These are phyloP conservation scores for Psilocybe azurescens DNA, from an alignment of 768 basidiomycete species.

Conservation along the genomic window DNA sequence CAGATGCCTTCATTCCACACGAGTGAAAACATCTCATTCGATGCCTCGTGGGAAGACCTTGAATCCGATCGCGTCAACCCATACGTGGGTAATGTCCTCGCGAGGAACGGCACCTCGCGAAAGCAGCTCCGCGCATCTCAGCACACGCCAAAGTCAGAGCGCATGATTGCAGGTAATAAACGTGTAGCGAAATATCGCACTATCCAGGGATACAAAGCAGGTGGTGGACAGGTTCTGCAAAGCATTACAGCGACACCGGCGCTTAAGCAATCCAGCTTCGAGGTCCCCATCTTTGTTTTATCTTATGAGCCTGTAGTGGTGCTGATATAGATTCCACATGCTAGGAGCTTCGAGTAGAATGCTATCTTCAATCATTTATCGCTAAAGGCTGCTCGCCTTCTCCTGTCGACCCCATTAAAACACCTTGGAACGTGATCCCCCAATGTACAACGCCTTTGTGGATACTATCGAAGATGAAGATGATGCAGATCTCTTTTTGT, in stretches of 20 bases:
- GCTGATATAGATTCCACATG: neutral
- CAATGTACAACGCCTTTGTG: constrained; percentile 28
- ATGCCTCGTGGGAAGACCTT: constrained; percentile 7
- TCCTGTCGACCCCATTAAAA: constrained; percentile 24
- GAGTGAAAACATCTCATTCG: constrained; percentile 5
- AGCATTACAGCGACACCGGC: constrained; percentile 35
- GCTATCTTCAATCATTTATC: constrained; percentile 31
- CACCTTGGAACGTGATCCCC: constrained; percentile 32
- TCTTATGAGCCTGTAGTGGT: neutral
- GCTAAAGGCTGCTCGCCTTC: constrained; percentile 29
- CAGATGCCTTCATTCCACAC: neutral
- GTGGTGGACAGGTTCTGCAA: constrained; percentile 26
- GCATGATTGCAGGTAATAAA: constrained; percentile 23
- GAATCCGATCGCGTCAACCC: constrained; percentile 6
- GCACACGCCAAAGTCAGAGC: constrained; percentile 7
- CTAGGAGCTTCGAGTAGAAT: constrained; percentile 37
- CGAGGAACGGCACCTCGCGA: neutral
- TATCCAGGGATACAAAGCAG: neutral
- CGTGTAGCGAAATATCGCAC: constrained; percentile 9
- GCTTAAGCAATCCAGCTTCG: constrained; percentile 30
- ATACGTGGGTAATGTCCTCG: neutral
- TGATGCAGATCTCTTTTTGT: constrained; percentile 6
- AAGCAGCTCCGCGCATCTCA: neutral
- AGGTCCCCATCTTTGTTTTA: constrained; percentile 24
- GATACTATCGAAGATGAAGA: constrained; percentile 11